Base-by-base conservation (phyloP, 1,139 yeast species). In the Lodderomyces oxycetoniae region DNA sequence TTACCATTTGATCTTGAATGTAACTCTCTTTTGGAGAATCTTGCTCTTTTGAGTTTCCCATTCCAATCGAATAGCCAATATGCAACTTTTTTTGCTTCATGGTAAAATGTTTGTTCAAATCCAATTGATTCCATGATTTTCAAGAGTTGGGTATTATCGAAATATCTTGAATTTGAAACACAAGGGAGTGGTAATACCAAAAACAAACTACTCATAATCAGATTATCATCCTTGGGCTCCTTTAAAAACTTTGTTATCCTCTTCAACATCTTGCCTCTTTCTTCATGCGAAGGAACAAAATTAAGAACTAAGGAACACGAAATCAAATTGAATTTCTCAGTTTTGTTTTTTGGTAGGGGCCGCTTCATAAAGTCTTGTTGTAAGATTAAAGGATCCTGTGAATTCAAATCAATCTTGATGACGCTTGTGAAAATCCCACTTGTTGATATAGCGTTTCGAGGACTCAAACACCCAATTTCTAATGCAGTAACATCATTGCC, bases 141-240 rank as follows among this genome's bases (percentile, higher is more conserved):
- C 26, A 71, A 45, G 7, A 73, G 58, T 14, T 57, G 55, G 0
- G 54, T 54, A 25, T 68, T 62, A 40, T 76, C 74, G 53, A 80
- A 77, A 50, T 89, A 91, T 25, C 97, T 64, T 1, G 96, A 88
- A 53, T 89, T 88, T 6, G 63, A 54, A 1, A 87, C 65, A 53
- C 98, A 91, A 0, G 97, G 96, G 21, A 84, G 64, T 0, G 98
- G 98, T 5, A 89, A 61, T 2, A 91, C 97, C 11, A 91, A 57
- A 51, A 89, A 89, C 3, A 86, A 57, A 16, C 72, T 55, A 15
- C 67, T 52, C 31, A 49, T 19, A 7, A 7, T 7, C 22, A 19
- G 22, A 6, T 44, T 33, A 3, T 43, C 41, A 1, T 43, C 39
- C 1, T 49, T 44, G 1, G 67, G 67, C 1, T 48, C 46, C 29